Evolutionary conservation across 2,329 filamentous ascomycete genomes (phyloP).

Genomic region (Dothidotthia symphoricarpi): DNA sequence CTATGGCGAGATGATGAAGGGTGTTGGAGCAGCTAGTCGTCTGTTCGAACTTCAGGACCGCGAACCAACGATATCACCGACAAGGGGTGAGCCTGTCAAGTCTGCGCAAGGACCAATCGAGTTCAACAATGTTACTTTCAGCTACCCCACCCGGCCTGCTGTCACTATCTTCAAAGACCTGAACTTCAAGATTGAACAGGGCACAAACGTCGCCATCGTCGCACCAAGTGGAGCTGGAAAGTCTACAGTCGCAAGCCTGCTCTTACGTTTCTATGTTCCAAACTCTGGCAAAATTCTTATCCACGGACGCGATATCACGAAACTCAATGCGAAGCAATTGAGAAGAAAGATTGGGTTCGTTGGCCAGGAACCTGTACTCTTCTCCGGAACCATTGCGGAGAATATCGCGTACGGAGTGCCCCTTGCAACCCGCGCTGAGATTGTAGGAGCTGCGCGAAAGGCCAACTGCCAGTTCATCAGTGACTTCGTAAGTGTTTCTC

Average conservation of each 20-base stretch:
- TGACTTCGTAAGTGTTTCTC: conserved; percentile 67
- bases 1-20: conserved; percentile 99
- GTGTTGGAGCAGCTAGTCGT: conserved; percentile 91
- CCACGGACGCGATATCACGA: conserved; percentile 76
- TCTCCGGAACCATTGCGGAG: conserved; percentile 79
- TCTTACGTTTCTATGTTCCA: conserved; percentile 88
- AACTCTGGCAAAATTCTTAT: conserved; percentile 76
- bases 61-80: conserved; percentile 80
- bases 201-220: conserved; percentile 93
- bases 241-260: conserved; percentile 87
- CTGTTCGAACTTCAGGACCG: conserved; percentile 95
- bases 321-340: conserved; percentile 90
- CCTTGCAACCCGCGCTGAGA: conserved; percentile 71
- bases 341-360: conserved; percentile 92
- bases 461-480: conserved; percentile 97
- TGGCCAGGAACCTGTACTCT: conserved; percentile 90
- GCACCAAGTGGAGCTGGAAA: conserved; percentile 95
- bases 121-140: conserved; percentile 82
- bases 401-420: conserved; percentile 92
- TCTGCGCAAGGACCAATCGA: conserved; percentile 86
- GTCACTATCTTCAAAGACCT: conserved; percentile 88
- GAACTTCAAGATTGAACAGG: conserved; percentile 86
- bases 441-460: conserved; percentile 80
- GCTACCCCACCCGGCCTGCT: conserved; percentile 89
- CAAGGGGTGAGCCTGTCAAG: conserved; percentile 72